These are phyloP conservation scores for Globisporangium barbulae DNA, from an alignment of 352 stramenopile species.

Conservation along the genomic window DNA sequence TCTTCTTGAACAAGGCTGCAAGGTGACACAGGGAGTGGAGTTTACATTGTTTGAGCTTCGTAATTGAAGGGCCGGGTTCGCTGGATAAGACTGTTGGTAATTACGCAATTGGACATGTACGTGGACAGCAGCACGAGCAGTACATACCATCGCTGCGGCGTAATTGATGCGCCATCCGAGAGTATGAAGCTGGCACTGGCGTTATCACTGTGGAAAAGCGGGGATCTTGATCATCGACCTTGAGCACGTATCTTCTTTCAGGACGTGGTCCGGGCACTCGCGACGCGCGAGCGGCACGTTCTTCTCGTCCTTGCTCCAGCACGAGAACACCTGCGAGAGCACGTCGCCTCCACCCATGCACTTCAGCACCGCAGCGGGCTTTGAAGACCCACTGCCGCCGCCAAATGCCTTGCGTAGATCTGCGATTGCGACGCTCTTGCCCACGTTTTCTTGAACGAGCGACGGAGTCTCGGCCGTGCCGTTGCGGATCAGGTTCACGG, in stretches of 20 bases:
- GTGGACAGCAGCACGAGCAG: no score
- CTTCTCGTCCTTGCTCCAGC: conserved; percentile 64
- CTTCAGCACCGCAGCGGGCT: conserved; percentile 26
- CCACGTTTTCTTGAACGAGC: conserved; percentile 60
- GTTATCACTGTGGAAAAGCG: conserved; percentile 31
- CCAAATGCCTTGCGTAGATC: conserved; percentile 49
- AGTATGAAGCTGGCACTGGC: no score
- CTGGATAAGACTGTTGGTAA: no score
- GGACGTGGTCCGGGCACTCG: conserved; percentile 56
- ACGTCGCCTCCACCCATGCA: conserved; percentile 34
- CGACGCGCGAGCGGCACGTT: conserved; percentile 47
- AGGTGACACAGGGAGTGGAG: no score
- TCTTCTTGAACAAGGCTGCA: no score
- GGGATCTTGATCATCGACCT: conserved; percentile 47
- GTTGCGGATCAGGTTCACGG: conserved; percentile 79
- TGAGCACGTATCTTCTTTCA: conserved; percentile 72
- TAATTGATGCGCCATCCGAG: no score
- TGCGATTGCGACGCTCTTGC: conserved; percentile 37
- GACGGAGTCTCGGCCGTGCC: conserved; percentile 58
- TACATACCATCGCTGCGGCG: no score
- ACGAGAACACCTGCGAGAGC: conserved; percentile 81
- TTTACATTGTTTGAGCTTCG: no score
- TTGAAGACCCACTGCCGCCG: conserved; percentile 1
- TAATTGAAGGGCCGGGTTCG: no score
- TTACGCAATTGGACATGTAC: no score